Evolutionary conservation across 257 asterid species (phyloP).

Genomic region (Solanum etuberosum): DNA sequence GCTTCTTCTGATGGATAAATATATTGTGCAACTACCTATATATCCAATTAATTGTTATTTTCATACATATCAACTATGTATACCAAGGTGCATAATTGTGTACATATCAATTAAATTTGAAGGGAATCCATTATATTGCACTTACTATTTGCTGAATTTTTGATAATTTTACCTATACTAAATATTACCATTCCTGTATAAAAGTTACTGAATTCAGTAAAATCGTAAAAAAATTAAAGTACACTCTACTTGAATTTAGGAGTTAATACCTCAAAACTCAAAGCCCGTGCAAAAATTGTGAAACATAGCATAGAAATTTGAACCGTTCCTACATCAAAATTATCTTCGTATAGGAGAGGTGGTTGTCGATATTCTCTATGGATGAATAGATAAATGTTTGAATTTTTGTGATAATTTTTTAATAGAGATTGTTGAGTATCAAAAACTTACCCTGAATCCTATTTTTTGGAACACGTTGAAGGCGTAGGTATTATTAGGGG

Average conservation of each 20-base stretch:
- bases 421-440: neutral
- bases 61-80: neutral
- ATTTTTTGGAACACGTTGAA: neutral
- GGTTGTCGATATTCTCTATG: no score
- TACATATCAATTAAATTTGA: neutral
- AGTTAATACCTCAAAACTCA: neutral
- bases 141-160: neutral
- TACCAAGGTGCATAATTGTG: neutral
- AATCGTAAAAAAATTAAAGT: neutral
- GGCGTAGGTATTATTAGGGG: neutral
- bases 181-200: neutral
- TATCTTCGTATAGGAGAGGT: no score
- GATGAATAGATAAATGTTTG: no score
- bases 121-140: neutral
- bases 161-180: neutral
- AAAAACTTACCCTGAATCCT: neutral
- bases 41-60: neutral
- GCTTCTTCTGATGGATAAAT: slow-evolving; percentile 1
- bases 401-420: neutral
- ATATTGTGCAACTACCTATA: slow-evolving; percentile 37
- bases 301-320: neutral
- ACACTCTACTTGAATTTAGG: neutral
- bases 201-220: neutral
- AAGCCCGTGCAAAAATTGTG: neutral
- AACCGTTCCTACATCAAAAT: neutral